Evolutionary conservation across 441 rosid species (phyloP), one percentile per base, ranked within the genome.

Genomic region (Euphorbia neoarborescens): DNA sequence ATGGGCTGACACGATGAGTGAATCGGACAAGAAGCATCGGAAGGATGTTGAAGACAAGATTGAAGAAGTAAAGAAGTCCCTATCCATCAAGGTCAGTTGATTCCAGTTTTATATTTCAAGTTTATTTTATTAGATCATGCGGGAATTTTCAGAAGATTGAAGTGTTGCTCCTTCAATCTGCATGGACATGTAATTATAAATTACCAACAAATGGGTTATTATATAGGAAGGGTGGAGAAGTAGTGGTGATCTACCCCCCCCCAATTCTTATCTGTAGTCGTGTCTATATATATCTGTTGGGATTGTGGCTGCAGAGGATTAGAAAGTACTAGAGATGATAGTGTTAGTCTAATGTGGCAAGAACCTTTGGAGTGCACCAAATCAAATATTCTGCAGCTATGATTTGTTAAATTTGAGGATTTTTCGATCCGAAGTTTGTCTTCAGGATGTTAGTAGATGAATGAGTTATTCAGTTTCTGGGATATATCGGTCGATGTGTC

Each of bases 1-100:
- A 78, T 95, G 99, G 99, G 99, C 97, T 34, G 99, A 95, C 81
- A 79, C 75, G 27, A 92, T 88, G 96, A 87, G 92, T 75, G 99
- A 92, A 65, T 65, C 78, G 78, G 94, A 90, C 85, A 90, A 88
- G 83, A 89, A 84, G 80, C 92, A 90, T 38, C 80, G 73, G 17
- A 90, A 90, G 84, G 98, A 92, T 65, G 84, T 88, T 11, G 96
- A 92, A 73, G 96, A 90, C 61, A 80, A 75, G 75, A 83, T 84
- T 75, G 99, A 92, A 78, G 97, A 95, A 68, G 85, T 90, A 68
- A 95, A 89, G 78, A 95, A 88, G 84, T 79, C 92, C 60, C 82
- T 92, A 56, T 79, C 94, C 68, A 69, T 87, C 88, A 94, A 94
- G 99, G 98, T 92, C 91, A 81, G 99, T 86, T 78, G 80, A 77